Conservation (phyloP, 352 stramenopile species). For the Thraustotheca clavata region DNA sequence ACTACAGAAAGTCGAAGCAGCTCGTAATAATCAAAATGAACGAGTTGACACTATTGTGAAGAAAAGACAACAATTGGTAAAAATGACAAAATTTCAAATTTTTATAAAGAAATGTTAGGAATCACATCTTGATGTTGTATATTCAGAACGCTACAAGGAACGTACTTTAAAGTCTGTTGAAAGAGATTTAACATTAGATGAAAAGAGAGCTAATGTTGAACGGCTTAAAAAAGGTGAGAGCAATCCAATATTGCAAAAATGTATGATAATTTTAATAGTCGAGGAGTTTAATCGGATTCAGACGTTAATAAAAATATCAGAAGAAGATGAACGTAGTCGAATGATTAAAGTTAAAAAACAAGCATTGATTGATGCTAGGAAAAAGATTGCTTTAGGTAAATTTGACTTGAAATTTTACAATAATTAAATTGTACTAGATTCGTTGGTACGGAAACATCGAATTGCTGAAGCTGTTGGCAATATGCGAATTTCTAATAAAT, state of each 20-base stretch:
- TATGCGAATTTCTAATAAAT: constrained; percentile 51
- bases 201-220: constrained; percentile 62
- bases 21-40: constrained; percentile 33
- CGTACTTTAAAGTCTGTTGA: constrained; percentile 45
- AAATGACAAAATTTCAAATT: neutral
- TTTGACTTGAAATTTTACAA: neutral
- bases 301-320: constrained; percentile 42
- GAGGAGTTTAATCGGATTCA: constrained; percentile 58
- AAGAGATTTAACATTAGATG: constrained; percentile 37
- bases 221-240: constrained; percentile 47
- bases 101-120: constrained; percentile 20
- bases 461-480: constrained; percentile 61
- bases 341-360: constrained; percentile 57
- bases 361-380: constrained; percentile 40
- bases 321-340: constrained; percentile 47
- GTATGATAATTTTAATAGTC: constrained; percentile 25
- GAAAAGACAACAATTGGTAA: constrained; percentile 33
- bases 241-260: neutral
- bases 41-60: constrained; percentile 30
- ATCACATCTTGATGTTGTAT: constrained; percentile 32
- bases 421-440: constrained; percentile 23
- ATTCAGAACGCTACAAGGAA: constrained; percentile 37
- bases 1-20: constrained; percentile 49
- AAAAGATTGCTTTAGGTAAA: constrained; percentile 41
- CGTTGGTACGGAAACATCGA: constrained; percentile 55